Evolutionary conservation across 2,329 filamentous ascomycete species (phyloP).

Genomic region (Pyrenophora tritici-repentis): DNA sequence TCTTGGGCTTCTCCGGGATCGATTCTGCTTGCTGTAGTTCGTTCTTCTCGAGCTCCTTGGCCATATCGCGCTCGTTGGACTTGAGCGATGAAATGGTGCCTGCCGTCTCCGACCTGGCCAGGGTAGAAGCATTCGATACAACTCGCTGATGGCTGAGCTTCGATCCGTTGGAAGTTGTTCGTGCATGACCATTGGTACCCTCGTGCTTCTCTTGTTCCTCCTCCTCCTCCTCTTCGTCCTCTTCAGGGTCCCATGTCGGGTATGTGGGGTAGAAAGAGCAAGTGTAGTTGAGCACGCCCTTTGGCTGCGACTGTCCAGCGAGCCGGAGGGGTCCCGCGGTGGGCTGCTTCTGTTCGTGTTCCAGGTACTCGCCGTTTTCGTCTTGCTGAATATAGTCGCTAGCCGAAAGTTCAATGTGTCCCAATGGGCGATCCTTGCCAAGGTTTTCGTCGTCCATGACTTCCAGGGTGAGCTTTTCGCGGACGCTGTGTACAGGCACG

Average conservation of each 20-base stretch:
- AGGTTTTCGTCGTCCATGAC: constrained; percentile 97
- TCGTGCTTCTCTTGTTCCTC: constrained; percentile 47
- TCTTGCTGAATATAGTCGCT: constrained; percentile 79
- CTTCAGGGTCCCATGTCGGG: constrained; percentile 85
- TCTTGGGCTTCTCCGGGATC: constrained; percentile 58
- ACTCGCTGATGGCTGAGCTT: constrained; percentile 24
- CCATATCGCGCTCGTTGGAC: constrained; percentile 48
- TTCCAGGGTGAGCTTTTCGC: constrained; percentile 85
- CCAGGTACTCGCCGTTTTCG: constrained; percentile 78
- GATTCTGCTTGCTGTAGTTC: constrained; percentile 55
- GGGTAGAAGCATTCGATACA: constrained; percentile 27
- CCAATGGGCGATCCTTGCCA: constrained; percentile 86
- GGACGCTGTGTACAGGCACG: constrained; percentile 81
- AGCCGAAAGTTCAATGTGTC: constrained; percentile 75
- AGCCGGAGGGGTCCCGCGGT: constrained; percentile 72
- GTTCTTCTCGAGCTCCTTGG: constrained; percentile 54
- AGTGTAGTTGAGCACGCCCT: constrained; percentile 82
- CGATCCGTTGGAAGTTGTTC: constrained; percentile 28
- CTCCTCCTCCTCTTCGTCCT: constrained; percentile 66
- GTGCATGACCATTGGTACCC: constrained; percentile 25
- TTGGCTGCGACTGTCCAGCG: constrained; percentile 72
- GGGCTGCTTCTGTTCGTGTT: constrained; percentile 74
- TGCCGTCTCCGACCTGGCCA: constrained; percentile 39
- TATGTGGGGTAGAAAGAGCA: constrained; percentile 89
- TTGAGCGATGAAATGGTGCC: constrained; percentile 52